Conservation (phyloP, 495 filamentous ascomycete genomes). For the Tuber brumale region DNA sequence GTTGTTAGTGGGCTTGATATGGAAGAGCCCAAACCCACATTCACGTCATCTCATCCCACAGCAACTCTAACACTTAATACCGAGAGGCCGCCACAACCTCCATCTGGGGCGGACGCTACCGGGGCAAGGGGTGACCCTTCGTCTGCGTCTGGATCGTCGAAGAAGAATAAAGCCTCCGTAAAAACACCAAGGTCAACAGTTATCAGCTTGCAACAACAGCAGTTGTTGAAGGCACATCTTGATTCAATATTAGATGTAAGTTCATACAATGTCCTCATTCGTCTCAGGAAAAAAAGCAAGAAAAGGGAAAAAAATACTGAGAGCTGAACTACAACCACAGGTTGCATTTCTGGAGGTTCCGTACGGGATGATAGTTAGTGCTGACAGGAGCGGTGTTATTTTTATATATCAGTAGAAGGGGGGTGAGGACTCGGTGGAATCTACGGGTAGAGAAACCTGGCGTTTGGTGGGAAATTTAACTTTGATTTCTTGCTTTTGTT, state of each 20-base stretch:
- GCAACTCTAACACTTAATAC: conserved; percentile 62
- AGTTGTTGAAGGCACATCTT: conserved; percentile 75
- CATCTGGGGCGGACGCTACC: conserved; percentile 9
- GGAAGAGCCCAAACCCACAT: conserved; percentile 65
- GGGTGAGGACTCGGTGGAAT: neutral
- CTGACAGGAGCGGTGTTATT: conserved; percentile 83
- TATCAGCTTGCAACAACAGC: conserved; percentile 80
- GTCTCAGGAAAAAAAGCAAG: neutral
- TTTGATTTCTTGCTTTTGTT: neutral
- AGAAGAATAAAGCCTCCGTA: conserved; percentile 39
- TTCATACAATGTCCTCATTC: neutral
- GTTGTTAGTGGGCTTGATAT: conserved; percentile 71
- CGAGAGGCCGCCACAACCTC: conserved; percentile 54
- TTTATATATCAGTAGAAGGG: conserved; percentile 68
- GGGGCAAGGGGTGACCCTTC: conserved; percentile 14
- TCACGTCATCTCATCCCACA: conserved; percentile 62
- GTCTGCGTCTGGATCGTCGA: conserved; percentile 41
- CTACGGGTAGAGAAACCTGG: neutral
- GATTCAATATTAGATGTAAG: conserved; percentile 79
- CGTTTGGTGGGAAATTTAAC: conserved; percentile 1
- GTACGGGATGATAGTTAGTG: conserved; percentile 86
- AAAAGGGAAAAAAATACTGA: conserved; percentile 7
- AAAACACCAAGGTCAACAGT: conserved; percentile 71
- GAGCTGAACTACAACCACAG: conserved; percentile 10
- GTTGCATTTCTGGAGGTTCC: conserved; percentile 72